phyloP scores from a whole-genome alignment of 2,329 filamentous ascomycete genomes.

The Alternaria tenuissima region DNA sequence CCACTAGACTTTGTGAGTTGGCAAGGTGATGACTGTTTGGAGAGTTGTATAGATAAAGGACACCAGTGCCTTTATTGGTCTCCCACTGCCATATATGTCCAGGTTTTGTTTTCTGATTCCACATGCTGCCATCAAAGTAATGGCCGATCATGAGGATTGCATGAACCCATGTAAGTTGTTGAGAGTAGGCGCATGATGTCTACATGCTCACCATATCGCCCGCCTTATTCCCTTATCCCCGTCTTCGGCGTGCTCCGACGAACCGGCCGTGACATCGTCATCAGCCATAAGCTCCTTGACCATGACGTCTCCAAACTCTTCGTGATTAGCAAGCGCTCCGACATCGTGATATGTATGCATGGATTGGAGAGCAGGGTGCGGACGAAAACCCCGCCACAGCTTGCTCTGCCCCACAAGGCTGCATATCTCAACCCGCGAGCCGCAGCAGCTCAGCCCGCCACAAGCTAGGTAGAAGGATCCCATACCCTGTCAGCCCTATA shows the following conservation, averaged over 20 bases:
- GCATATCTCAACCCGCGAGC: background rate
- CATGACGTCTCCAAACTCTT: background rate
- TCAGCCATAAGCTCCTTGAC: background rate
- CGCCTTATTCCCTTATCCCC: background rate
- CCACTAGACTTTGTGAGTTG: background rate
- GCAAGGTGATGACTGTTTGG: background rate
- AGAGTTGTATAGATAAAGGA: background rate
- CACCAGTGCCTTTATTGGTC: background rate
- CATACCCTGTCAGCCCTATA: constrained; percentile 5
- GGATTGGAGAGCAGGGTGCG: background rate
- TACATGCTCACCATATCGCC: background rate
- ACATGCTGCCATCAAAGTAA: background rate
- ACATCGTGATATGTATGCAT: background rate
- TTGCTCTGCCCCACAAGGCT: background rate
- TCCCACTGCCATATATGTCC: too few relatives aligned
- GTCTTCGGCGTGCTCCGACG: background rate
- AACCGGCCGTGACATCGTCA: background rate
- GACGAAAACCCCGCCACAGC: background rate
- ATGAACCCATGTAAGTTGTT: background rate
- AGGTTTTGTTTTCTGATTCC: background rate
- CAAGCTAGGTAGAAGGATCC: background rate
- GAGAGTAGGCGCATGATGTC: background rate
- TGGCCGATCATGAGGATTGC: background rate
- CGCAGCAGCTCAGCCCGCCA: background rate
- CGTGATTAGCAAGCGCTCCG: background rate